Evolutionary conservation across 306 rosid species (phyloP).

Genomic region (Ormosia emarginata): DNA sequence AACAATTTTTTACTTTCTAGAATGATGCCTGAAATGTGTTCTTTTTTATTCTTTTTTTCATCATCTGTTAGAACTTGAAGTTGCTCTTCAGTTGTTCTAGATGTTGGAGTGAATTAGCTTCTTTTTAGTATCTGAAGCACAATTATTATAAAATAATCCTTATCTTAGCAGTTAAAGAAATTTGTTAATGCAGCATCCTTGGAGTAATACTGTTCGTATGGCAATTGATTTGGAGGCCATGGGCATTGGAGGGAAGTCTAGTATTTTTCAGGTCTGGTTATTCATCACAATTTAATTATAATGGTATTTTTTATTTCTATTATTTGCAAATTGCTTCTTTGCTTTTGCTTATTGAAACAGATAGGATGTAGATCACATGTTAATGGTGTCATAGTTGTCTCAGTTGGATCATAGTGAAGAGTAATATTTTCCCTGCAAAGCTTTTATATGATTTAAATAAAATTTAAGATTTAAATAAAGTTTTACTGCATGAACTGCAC

Average conservation of each 20-base stretch:
- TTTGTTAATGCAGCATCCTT: constrained; percentile 76
- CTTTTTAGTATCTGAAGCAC: constrained; percentile 8
- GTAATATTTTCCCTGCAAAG: neutral
- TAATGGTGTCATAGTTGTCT: constrained; percentile 4
- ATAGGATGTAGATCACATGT: neutral
- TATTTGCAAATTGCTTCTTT: neutral
- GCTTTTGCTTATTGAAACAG: neutral
- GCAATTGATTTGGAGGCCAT: constrained; percentile 97
- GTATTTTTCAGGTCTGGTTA: constrained; percentile 84
- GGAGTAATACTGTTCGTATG: constrained; percentile 68
- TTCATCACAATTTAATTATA: constrained; percentile 9
- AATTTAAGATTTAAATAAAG: neutral
- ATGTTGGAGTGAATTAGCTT: neutral
- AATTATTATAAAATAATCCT: neutral
- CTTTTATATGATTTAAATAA: neutral
- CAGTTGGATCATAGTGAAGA: neutral
- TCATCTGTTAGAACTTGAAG: neutral
- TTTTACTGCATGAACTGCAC: neutral
- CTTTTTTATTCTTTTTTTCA: neutral
- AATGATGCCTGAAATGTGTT: neutral
- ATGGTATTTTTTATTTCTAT: neutral
- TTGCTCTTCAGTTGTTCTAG: neutral
- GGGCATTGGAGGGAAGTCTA: constrained; percentile 95
- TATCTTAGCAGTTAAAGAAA: constrained; percentile 6
- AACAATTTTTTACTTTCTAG: neutral